phyloP scores from a whole-genome alignment of 2,329 filamentous ascomycete species.

The Lachnellula hyalina region DNA sequence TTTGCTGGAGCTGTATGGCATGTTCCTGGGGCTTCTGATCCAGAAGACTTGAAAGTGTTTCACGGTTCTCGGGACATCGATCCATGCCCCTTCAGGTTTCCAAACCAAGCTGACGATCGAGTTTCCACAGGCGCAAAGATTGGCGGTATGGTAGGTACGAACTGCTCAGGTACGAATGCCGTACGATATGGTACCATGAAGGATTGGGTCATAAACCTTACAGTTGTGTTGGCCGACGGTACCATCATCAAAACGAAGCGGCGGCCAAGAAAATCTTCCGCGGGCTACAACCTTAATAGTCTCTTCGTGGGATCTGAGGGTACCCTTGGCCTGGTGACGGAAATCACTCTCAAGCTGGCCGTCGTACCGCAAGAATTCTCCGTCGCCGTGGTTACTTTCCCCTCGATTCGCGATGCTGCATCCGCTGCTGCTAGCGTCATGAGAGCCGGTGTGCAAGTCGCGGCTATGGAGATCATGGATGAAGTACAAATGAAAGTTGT shows the following conservation, averaged over 20 bases:
- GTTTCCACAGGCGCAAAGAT: slow-evolving; percentile 54
- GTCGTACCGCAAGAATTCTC: slow-evolving; percentile 71
- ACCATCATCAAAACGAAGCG: slow-evolving; percentile 73
- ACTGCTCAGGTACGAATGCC: slow-evolving; percentile 72
- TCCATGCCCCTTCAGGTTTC: no score
- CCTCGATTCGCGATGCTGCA: slow-evolving; percentile 69
- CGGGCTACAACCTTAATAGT: slow-evolving; percentile 76
- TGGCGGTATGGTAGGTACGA: slow-evolving; percentile 78
- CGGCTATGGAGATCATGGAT: slow-evolving; percentile 69
- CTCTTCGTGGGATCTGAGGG: slow-evolving; percentile 80
- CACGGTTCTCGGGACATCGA: no score
- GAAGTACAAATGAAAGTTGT: slow-evolving; percentile 83
- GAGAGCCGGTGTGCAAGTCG: slow-evolving; percentile 44
- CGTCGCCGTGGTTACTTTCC: slow-evolving; percentile 76
- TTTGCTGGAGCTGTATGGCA: no score
- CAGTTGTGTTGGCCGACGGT: slow-evolving; percentile 73
- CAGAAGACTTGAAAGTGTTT: no score
- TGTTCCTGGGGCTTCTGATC: no score
- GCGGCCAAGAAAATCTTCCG: slow-evolving; percentile 74
- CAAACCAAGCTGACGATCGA: slow-evolving; percentile 33
- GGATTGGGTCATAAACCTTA: slow-evolving; percentile 80
- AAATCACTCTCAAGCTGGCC: slow-evolving; percentile 75
- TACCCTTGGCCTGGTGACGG: slow-evolving; percentile 74
- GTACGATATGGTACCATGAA: slow-evolving; percentile 83
- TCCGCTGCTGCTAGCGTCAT: slow-evolving; percentile 71